phyloP scores from a whole-genome alignment of 495 filamentous ascomycete species.

The Eremomyces bilateralis region DNA sequence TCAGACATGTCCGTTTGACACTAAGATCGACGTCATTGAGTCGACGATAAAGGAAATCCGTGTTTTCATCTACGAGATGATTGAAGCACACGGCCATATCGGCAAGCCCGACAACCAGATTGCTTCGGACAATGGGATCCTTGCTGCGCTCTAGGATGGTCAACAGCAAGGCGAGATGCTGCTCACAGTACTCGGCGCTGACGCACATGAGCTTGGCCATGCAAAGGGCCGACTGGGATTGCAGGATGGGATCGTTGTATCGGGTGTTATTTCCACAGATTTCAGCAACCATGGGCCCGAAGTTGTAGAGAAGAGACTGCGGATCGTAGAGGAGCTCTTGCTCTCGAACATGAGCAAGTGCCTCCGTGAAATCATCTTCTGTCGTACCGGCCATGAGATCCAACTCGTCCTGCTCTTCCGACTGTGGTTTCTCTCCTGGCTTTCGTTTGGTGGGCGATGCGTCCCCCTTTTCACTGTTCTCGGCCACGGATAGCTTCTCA shows the following conservation, averaged over 20 bases:
- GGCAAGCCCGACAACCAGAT: slow-evolving; percentile 88
- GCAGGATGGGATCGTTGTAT: slow-evolving; percentile 68
- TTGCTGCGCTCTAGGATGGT: slow-evolving; percentile 90
- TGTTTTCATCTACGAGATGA: slow-evolving; percentile 97
- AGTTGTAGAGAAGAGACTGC: slow-evolving; percentile 65
- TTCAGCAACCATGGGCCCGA: slow-evolving; percentile 75
- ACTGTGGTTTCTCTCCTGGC: slow-evolving; percentile 19
- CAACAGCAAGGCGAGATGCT: slow-evolving; percentile 80
- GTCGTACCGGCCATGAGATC: slow-evolving; percentile 94
- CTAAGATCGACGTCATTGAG: slow-evolving; percentile 72
- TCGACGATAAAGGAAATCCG: slow-evolving; percentile 87
- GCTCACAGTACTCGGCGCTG: slow-evolving; percentile 71
- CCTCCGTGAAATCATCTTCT: slow-evolving; percentile 96
- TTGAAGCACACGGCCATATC: slow-evolving; percentile 99
- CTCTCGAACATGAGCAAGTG: slow-evolving; percentile 84
- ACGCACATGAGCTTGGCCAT: slow-evolving; percentile 92
- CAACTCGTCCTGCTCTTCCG: slow-evolving; percentile 42
- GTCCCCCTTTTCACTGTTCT: not conserved
- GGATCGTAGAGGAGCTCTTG: slow-evolving; percentile 78
- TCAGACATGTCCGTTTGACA: slow-evolving; percentile 92
- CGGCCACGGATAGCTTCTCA: slow-evolving; percentile 23
- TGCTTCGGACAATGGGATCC: slow-evolving; percentile 75
- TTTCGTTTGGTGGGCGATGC: slow-evolving; percentile 27
- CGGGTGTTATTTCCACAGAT: slow-evolving; percentile 85
- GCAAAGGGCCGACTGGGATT: slow-evolving; percentile 87